Percentiles rank a stretch among this genome's conserved stretches.
phyloP scores from a whole-genome alignment of 2,329 filamentous ascomycete species.

The Alternaria arborescens region DNA sequence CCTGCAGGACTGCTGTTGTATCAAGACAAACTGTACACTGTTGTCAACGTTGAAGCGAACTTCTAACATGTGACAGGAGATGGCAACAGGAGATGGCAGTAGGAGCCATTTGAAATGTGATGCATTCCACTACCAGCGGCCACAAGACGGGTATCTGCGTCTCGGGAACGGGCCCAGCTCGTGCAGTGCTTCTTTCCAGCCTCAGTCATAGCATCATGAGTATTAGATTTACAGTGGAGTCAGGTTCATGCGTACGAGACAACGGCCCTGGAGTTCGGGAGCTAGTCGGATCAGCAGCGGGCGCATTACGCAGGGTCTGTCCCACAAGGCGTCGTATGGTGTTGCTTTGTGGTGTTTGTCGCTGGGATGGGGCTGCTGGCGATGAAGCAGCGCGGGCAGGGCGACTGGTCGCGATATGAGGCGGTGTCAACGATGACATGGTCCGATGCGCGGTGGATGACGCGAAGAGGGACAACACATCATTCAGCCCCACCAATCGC shows the following conservation, averaged over 20 bases:
- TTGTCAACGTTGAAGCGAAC: not conserved
- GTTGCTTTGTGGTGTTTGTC: constrained; percentile 1
- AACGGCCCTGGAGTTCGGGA: constrained; percentile 16
- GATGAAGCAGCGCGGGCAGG: not conserved
- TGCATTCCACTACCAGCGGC: not conserved
- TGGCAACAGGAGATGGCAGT: not conserved
- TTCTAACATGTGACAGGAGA: not conserved
- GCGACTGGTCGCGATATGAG: not conserved
- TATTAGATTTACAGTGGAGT: constrained; percentile 14
- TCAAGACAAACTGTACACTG: not conserved
- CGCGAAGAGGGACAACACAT: constrained; percentile 39
- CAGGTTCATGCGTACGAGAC: constrained; percentile 21
- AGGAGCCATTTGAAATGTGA: not conserved
- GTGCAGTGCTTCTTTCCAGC: constrained; percentile 2
- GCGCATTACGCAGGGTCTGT: constrained; percentile 20
- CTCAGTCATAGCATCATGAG: constrained; percentile 2
- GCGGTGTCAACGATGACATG: constrained; percentile 3
- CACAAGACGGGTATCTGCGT: not conserved
- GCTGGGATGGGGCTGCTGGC: constrained; percentile 9
- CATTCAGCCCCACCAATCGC: constrained; percentile 26
- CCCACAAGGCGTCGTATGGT: constrained; percentile 5
- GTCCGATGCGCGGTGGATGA: constrained; percentile 31
- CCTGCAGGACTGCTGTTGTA: not conserved
- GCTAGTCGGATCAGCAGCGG: constrained; percentile 19
- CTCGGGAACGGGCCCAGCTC: not conserved